Percentiles rank a stretch among this genome's conserved stretches.
Conservation (phyloP, 768 basidiomycete species). For the Hericium erinaceus region DNA sequence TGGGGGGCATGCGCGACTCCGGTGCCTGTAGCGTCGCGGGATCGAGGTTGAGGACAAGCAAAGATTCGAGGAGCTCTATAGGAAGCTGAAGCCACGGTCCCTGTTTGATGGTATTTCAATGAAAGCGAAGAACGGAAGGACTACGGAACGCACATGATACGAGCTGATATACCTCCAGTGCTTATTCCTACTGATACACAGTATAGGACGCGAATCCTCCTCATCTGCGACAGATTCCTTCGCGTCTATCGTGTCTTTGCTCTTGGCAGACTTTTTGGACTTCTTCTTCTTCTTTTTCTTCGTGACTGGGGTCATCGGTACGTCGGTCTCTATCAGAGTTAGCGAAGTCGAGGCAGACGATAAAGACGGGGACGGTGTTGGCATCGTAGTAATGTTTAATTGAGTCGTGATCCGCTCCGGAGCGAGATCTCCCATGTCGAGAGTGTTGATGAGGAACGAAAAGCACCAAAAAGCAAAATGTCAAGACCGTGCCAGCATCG, state of each 20-base stretch:
- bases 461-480: no score
- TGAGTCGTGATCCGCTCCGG: no score
- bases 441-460: no score
- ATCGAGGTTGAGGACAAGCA: conserved; percentile 70
- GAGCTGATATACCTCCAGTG: conserved; percentile 93
- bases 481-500: no score
- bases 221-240: conserved; percentile 28
- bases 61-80: conserved; percentile 74
- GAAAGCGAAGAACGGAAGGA: background rate
- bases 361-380: background rate
- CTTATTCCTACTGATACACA: conserved; percentile 88
- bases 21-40: conserved; percentile 47
- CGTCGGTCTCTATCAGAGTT: conserved; percentile 10
- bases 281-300: conserved; percentile 64
- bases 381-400: no score
- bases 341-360: conserved; percentile 16
- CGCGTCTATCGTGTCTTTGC: conserved; percentile 44
- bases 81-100: conserved; percentile 91
- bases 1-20: conserved; percentile 33
- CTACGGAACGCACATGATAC: conserved; percentile 58
- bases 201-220: conserved; percentile 46
- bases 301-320: conserved; percentile 21
- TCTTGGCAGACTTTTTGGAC: conserved; percentile 61
- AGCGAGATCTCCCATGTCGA: no score
- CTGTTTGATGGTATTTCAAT: conserved; percentile 27